Evolutionary conservation across 805 yeast genomes (phyloP).

Genomic region (Yarrowia hollandica): DNA sequence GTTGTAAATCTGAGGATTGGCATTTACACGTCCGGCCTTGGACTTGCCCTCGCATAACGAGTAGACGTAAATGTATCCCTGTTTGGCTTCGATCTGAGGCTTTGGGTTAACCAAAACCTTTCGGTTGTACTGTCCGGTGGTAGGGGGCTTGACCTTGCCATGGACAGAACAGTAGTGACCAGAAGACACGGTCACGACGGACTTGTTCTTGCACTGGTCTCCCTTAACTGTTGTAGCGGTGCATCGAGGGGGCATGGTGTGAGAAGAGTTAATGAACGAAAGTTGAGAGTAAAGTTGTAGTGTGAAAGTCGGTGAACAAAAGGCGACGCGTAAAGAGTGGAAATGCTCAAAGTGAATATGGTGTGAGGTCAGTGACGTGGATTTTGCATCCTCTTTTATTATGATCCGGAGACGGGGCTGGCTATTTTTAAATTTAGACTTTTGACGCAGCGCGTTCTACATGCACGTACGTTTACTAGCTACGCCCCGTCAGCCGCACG

Average conservation of each 20-base stretch:
- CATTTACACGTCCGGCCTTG: conserved; percentile 29
- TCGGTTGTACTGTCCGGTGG: conserved; percentile 9
- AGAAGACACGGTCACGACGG: conserved; percentile 4
- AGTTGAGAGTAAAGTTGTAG: not conserved
- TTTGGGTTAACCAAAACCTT: not conserved
- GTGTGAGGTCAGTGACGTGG: too few relatives aligned
- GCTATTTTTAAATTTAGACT: conserved; percentile 15
- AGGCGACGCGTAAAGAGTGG: too few relatives aligned
- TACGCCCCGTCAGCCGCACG: conserved; percentile 20
- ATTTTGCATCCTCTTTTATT: not conserved
- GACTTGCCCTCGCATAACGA: conserved; percentile 31
- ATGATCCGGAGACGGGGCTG: not conserved
- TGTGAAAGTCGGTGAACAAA: too few relatives aligned
- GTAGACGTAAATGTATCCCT: conserved; percentile 39
- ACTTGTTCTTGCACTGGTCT: conserved; percentile 15
- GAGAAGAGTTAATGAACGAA: not conserved
- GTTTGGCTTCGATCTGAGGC: conserved; percentile 1
- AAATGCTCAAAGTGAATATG: too few relatives aligned
- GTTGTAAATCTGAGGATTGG: conserved; percentile 36
- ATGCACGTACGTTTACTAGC: not conserved
- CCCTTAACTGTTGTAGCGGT: conserved; percentile 12
- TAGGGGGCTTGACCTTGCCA: not conserved
- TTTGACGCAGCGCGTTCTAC: not conserved
- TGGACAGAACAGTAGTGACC: conserved; percentile 29
- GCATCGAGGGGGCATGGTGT: conserved; percentile 1